phyloP scores from a whole-genome alignment of 345 rosid species.

The Brassica carinata region DNA sequence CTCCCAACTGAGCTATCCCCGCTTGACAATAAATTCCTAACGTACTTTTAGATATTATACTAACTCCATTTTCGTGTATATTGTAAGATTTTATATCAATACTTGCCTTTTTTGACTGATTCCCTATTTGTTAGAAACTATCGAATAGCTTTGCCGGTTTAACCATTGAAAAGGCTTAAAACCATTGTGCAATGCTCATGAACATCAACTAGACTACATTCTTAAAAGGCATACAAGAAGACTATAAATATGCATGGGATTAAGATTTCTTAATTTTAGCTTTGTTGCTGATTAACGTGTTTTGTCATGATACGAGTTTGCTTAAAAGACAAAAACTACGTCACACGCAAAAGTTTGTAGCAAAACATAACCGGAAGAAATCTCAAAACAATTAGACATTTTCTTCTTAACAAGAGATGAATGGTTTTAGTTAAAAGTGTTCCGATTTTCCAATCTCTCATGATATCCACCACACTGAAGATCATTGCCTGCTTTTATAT shows the following conservation, averaged over 20 bases:
- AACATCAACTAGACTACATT: too few relatives aligned
- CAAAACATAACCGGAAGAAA: not conserved
- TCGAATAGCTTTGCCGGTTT: too few relatives aligned
- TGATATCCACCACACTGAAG: not conserved
- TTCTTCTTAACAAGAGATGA: not conserved
- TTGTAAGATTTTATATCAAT: not conserved
- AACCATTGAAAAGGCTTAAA: not conserved
- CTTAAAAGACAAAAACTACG: too few relatives aligned
- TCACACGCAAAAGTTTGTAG: not conserved
- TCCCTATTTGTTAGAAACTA: too few relatives aligned
- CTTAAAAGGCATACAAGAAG: too few relatives aligned
- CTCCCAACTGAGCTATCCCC: conserved; percentile 83
- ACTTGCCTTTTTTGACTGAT: not conserved
- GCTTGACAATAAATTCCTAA: conserved; percentile 16
- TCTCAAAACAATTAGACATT: not conserved
- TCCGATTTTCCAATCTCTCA: not conserved
- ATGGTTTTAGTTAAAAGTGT: not conserved
- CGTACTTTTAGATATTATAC: not conserved
- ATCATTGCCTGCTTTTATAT: not conserved
- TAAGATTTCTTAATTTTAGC: too few relatives aligned
- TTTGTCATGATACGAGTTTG: too few relatives aligned
- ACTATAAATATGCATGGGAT: too few relatives aligned
- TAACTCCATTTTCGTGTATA: not conserved
- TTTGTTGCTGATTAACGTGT: too few relatives aligned
- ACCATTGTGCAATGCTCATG: not conserved